These are phyloP conservation scores for Aspergillus sp. DNA, from an alignment of 2,329 filamentous ascomycete genomes.

Conservation along the genomic window DNA sequence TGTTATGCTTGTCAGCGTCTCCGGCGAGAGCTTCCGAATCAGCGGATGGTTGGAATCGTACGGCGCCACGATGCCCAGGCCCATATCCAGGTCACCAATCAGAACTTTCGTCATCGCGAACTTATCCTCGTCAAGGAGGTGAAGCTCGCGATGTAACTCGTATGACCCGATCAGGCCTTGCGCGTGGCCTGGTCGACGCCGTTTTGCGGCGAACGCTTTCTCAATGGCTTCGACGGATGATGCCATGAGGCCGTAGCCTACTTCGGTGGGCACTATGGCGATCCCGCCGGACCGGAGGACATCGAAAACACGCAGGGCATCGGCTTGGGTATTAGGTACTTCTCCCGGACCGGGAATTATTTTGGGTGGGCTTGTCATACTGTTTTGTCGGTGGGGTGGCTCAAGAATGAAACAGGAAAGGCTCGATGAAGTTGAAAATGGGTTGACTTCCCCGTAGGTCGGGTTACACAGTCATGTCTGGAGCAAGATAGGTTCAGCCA, in stretches of 20 bases:
- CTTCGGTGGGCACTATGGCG: constrained; percentile 21
- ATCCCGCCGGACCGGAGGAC: constrained; percentile 19
- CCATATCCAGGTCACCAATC: neutral
- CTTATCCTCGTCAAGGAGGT: constrained; percentile 8
- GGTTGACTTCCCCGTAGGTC: no score
- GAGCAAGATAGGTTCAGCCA: no score
- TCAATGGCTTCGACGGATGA: constrained; percentile 14
- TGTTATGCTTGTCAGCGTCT: neutral
- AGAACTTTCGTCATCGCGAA: neutral
- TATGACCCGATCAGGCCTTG: constrained; percentile 21
- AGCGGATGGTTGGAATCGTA: constrained; percentile 1
- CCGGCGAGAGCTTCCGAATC: neutral
- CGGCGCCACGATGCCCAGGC: constrained; percentile 4
- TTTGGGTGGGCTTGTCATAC: no score
- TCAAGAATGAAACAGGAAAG: no score
- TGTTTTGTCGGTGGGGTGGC: no score
- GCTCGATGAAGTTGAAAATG: no score
- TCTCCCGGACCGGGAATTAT: neutral
- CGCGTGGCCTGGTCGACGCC: constrained; percentile 16
- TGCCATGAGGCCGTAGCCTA: constrained; percentile 24
- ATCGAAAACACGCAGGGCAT: constrained; percentile 8
- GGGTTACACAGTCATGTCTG: no score
- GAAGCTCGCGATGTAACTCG: constrained; percentile 15
- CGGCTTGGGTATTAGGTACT: neutral
- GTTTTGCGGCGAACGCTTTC: constrained; percentile 20